phyloP scores from a whole-genome alignment of 1,139 yeast species.

The Yamadazyma spencermartinsiae region DNA sequence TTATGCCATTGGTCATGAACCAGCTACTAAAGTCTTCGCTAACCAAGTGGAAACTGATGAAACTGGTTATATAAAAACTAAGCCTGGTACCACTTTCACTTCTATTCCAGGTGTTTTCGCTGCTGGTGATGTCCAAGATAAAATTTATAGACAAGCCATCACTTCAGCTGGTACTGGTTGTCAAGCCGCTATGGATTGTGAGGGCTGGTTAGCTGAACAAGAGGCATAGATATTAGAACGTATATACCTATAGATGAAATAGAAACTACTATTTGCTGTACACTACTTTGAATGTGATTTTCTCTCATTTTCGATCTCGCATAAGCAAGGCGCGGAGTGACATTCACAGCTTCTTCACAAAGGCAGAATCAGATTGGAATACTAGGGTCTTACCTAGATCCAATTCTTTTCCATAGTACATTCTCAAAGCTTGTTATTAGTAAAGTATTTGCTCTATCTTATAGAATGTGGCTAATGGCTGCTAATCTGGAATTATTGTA shows the following conservation, averaged over 20 bases:
- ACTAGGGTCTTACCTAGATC: no score
- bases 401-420: no score
- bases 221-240: conserved; percentile 29
- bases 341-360: no score
- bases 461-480: background rate
- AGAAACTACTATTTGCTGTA: background rate
- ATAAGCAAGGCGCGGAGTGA: no score
- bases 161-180: conserved; percentile 99
- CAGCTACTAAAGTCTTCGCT: conserved; percentile 80
- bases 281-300: conserved; percentile 1
- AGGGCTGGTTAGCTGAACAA: conserved; percentile 73
- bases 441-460: no score
- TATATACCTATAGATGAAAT: conserved; percentile 3
- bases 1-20: conserved; percentile 97
- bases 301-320: no score
- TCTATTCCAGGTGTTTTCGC: conserved; percentile 94
- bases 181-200: conserved; percentile 98
- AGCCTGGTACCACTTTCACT: conserved; percentile 85
- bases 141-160: conserved; percentile 96
- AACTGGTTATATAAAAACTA: conserved; percentile 82
- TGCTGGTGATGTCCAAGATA: conserved; percentile 99
- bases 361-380: no score
- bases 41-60: conserved; percentile 83
- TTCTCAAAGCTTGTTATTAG: no score
- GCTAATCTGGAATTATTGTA: background rate